phyloP scores from a whole-genome alignment of 176 grass and related monocot species.

The Oryza punctata region DNA sequence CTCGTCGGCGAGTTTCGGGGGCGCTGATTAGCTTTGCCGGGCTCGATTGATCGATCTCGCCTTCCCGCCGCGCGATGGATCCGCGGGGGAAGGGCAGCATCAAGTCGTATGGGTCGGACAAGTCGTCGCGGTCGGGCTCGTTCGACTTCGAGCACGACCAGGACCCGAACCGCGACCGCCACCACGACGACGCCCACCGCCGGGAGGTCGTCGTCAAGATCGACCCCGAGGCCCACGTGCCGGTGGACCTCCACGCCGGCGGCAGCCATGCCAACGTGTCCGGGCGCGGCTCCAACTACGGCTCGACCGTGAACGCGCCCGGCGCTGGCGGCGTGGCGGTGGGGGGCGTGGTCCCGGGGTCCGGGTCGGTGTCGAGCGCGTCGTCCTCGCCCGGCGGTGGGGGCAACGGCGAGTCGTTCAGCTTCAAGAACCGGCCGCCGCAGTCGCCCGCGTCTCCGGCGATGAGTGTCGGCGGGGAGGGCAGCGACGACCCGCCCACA shows the following conservation, averaged over 20 bases:
- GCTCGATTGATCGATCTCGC: not conserved
- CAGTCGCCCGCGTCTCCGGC: conserved; percentile 27
- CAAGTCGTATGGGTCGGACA: conserved; percentile 35
- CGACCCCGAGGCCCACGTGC: conserved; percentile 42
- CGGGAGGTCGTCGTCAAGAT: conserved; percentile 92
- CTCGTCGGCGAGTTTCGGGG: not conserved
- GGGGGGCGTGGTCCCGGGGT: not conserved
- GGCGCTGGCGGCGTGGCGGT: not conserved
- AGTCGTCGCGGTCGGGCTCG: conserved; percentile 44
- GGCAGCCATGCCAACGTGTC: not conserved
- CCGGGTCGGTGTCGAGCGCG: conserved; percentile 18
- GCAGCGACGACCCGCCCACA: conserved; percentile 65
- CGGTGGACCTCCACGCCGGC: not conserved
- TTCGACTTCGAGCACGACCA: conserved; percentile 54
- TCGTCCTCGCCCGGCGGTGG: conserved; percentile 20
- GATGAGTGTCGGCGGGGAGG: conserved; percentile 31
- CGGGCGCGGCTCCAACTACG: not conserved
- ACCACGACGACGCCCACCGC: conserved; percentile 5
- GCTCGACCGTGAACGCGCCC: conserved; percentile 22
- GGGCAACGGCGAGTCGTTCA: conserved; percentile 49
- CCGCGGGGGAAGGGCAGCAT: conserved; percentile 26
- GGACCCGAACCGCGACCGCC: conserved; percentile 16
- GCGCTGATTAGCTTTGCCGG: conserved; percentile 15
- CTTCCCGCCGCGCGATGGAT: conserved; percentile 33
- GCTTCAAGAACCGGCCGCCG: conserved; percentile 50